A percentile compares a stretch with the other conserved stretches of the same genome.
These are phyloP conservation scores for Oidiodendron maius DNA, from an alignment of 495 filamentous ascomycete species.

Conservation along the genomic window DNA sequence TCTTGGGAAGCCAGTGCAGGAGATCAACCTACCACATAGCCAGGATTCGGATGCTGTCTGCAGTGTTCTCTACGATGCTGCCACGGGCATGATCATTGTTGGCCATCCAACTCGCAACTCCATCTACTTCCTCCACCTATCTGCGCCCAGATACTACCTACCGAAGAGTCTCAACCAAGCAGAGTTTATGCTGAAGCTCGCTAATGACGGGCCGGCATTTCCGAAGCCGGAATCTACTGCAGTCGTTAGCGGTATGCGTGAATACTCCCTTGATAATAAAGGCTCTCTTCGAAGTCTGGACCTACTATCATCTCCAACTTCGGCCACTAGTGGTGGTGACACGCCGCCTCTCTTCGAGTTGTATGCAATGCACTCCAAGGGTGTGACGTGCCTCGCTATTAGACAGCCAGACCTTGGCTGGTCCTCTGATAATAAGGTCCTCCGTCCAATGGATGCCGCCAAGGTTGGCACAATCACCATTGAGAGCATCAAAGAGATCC, in stretches of 20 bases:
- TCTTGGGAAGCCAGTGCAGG: conserved; percentile 89
- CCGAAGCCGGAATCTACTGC: conserved; percentile 88
- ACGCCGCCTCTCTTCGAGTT: conserved; percentile 72
- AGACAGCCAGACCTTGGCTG: conserved; percentile 86
- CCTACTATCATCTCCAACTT: conserved; percentile 60
- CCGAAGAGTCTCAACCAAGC: conserved; percentile 74
- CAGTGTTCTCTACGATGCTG: conserved; percentile 87
- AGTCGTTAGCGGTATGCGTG: conserved; percentile 89
- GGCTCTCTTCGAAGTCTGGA: conserved; percentile 86
- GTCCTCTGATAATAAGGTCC: conserved; percentile 77
- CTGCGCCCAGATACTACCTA: conserved; percentile 84
- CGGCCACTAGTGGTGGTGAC: conserved; percentile 32
- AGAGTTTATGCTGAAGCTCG: conserved; percentile 70
- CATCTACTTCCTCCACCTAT: conserved; percentile 93
- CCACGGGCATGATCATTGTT: conserved; percentile 84
- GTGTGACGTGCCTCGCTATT: conserved; percentile 79
- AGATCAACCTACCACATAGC: conserved; percentile 91
- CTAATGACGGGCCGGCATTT: conserved; percentile 62
- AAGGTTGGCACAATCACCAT: conserved; percentile 45
- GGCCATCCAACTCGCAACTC: conserved; percentile 96
- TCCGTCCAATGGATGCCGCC: conserved; percentile 68
- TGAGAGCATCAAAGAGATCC: conserved; percentile 36
- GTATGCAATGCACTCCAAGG: conserved; percentile 95
- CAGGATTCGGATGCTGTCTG: conserved; percentile 96
- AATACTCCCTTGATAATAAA: conserved; percentile 86